Percentiles rank a stretch among this genome's conserved stretches.
Evolutionary conservation across 108 stramenopile species (phyloP).

Genomic region (Pseudonitzschia pungens): DNA sequence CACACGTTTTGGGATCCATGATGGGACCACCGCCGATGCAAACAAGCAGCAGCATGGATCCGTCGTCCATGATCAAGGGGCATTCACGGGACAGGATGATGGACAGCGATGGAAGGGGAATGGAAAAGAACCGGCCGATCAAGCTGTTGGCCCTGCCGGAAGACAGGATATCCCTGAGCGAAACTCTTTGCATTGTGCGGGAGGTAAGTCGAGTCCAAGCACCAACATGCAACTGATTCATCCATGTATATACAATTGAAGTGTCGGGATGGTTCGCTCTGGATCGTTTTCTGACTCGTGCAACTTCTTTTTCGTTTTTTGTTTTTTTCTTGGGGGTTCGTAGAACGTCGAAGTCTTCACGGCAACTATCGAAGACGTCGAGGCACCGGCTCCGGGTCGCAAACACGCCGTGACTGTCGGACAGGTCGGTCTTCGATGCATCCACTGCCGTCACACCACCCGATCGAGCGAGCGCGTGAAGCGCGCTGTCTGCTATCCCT

Average conservation of each 20-base stretch:
- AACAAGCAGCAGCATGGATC: not conserved
- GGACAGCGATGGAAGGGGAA: constrained; percentile 2
- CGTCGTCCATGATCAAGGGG: constrained; percentile 1
- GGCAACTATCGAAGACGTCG: constrained; percentile 76
- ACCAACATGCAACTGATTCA: no score
- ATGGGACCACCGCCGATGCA: constrained; percentile 10
- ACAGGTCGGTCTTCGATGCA: constrained; percentile 87
- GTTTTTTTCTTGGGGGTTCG: no score
- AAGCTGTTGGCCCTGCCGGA: constrained; percentile 75
- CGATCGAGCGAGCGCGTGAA: constrained; percentile 77
- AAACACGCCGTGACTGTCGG: constrained; percentile 82
- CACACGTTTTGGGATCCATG: not conserved
- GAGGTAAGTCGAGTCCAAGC: constrained; percentile 47
- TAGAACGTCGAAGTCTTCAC: constrained; percentile 86
- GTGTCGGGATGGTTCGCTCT: no score
- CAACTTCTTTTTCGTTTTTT: not conserved
- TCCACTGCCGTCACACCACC: constrained; percentile 77
- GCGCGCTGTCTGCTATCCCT: constrained; percentile 88
- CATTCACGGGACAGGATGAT: not conserved
- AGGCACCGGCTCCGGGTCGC: constrained; percentile 87
- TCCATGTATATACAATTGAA: no score
- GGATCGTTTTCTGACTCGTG: not conserved
- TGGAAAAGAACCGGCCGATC: constrained; percentile 25
- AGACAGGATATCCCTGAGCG: constrained; percentile 83
- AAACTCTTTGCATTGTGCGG: constrained; percentile 83